Evolutionary conservation across 148 eudicot species (phyloP), one percentile per base, ranked within the genome.

Genomic region (Spergularia marina): DNA sequence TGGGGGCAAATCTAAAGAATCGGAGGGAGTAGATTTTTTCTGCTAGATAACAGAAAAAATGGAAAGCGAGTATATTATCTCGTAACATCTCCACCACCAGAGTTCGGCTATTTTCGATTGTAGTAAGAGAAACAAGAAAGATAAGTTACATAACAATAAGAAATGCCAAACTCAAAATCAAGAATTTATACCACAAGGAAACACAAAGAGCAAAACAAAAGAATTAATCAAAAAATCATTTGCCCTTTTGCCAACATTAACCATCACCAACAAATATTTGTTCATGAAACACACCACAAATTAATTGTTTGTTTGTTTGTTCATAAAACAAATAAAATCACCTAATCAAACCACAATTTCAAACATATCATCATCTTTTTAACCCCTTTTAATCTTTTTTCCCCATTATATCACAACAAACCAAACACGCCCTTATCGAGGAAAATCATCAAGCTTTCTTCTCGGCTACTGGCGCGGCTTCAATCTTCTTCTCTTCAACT

Each of bases 401-500:
- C 17, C 9, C 15, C 71, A 52, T 44, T 47, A 21, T 12, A 17
- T 36, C 10, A 39, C 17, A 65, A 65, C 17, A 65, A 70, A 21
- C 54, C 6, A 25, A 52, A 23, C 2, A 53, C 12, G 36, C 36
- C 36, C 36, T 30, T 30, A 25, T 12, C 11, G 56, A 34, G 34
- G 49, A 20, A 49, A 49, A 6, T 14, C 54, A 25, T 34, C 62
- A 53, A 71, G 34, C 2, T 30, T 49, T 44, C 49, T 77, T 77
- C 53, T 76, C 78, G 15, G 56, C 78, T 5, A 15, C 73, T 56
- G 65, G 65, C 2, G 78, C 20, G n/a, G 49, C 49, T 44, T 44
- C 49, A 44, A 44, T 9, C 49, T 74, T 73, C 66, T 77, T 77
- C 53, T 76, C 78, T 23, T 67, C 78, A 10, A 4, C 73, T 56